Conservation (phyloP, 1,284 basidiomycete species). For the Apiotrichum domesticum region DNA sequence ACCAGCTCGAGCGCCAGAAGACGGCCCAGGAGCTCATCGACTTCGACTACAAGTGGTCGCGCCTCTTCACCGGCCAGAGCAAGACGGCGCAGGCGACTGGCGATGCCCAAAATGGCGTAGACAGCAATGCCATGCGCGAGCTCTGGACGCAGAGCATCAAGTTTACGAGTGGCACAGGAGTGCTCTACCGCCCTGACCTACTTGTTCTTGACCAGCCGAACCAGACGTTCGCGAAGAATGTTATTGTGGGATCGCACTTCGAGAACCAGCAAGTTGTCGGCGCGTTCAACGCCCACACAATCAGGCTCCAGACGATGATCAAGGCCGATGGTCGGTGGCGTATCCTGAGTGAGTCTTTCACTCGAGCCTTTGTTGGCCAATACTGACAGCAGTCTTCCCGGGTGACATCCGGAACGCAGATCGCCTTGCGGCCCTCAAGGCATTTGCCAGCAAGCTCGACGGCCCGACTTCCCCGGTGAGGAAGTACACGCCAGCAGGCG, state of each 20-base stretch:
- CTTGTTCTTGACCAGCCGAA: slow-evolving; percentile 7
- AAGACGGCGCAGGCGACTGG: neutral
- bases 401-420: slow-evolving; percentile 52
- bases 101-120: slow-evolving; percentile 20
- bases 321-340: slow-evolving; percentile 68
- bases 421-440: slow-evolving; percentile 48
- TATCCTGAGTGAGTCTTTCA: slow-evolving; percentile 46
- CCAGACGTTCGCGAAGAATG: slow-evolving; percentile 7
- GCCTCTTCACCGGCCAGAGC: slow-evolving; percentile 70
- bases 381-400: slow-evolving; percentile 51
- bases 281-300: slow-evolving; percentile 58
- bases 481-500: slow-evolving; percentile 37
- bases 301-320: slow-evolving; percentile 63
- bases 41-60: slow-evolving; percentile 69
- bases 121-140: slow-evolving; percentile 8
- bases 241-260: slow-evolving; percentile 57
- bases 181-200: slow-evolving; percentile 31
- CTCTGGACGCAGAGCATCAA: slow-evolving; percentile 16
- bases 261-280: slow-evolving; percentile 50
- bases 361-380: too few relatives aligned
- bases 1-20: slow-evolving; percentile 19
- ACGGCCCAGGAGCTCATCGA: slow-evolving; percentile 61
- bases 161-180: slow-evolving; percentile 39
- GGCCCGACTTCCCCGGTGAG: slow-evolving; percentile 32
- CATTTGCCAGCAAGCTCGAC: slow-evolving; percentile 50